These are phyloP conservation scores for Annona cherimola DNA, from an alignment of 164 flowering plant species.

Conservation along the genomic window DNA sequence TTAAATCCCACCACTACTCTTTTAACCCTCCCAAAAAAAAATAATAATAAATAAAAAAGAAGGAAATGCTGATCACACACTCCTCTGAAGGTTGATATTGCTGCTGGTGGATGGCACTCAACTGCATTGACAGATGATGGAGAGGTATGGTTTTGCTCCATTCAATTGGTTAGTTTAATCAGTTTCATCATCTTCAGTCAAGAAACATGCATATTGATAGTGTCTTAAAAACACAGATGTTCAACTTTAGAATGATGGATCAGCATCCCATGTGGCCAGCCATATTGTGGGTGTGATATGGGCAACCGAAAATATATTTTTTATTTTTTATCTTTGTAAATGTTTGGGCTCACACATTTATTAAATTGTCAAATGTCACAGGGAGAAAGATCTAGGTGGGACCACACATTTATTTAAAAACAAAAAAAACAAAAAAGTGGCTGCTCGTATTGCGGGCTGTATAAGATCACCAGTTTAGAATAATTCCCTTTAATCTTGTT, in stretches of 20 bases:
- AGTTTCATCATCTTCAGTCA: background rate
- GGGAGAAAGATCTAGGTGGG: no score
- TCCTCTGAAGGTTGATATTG: constrained; percentile 78
- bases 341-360: no score
- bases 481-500: no score
- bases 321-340: no score
- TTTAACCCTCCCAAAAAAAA: background rate
- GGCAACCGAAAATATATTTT: no score
- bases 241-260: background rate
- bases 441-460: no score
- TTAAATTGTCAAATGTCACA: no score
- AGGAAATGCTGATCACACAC: background rate
- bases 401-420: no score
- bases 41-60: background rate
- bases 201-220: background rate
- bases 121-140: constrained; percentile 88
- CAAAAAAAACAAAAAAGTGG: no score
- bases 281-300: no score
- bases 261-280: no score
- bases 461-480: no score
- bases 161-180: background rate
- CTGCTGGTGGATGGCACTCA: constrained; percentile 99
- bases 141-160: constrained; percentile 45
- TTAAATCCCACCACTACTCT: background rate
- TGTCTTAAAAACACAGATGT: background rate